Conservation (phyloP, 1,139 yeast genomes). For the Blastobotrys apis region DNA sequence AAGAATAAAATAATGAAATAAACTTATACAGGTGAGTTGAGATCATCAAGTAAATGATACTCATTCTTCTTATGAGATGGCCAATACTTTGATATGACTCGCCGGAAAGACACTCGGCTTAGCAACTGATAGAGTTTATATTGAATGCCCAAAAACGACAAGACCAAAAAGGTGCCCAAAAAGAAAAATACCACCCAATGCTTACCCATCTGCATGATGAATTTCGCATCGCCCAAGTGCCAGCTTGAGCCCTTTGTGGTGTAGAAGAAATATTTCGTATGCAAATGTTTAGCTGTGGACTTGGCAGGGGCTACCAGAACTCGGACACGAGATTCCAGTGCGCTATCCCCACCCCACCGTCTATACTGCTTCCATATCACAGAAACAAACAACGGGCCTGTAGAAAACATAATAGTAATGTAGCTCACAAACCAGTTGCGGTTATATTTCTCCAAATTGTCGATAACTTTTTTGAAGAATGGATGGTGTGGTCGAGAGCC, state of each 20-base stretch:
- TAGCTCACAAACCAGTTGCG: slow-evolving; percentile 56
- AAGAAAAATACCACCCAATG: slow-evolving; percentile 67
- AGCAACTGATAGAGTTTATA: slow-evolving; percentile 38
- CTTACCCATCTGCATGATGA: slow-evolving; percentile 62
- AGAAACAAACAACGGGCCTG: slow-evolving; percentile 85
- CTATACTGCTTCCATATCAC: slow-evolving; percentile 85
- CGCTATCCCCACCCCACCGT: slow-evolving; percentile 48
- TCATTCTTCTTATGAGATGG: too few relatives aligned
- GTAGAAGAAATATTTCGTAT: slow-evolving; percentile 55
- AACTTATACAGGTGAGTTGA: too few relatives aligned
- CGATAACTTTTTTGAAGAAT: slow-evolving; percentile 68
- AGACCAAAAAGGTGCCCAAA: slow-evolving; percentile 59
- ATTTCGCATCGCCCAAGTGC: slow-evolving; percentile 81
- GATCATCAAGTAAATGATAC: too few relatives aligned
- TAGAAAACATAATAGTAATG: slow-evolving; percentile 86
- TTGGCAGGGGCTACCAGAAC: slow-evolving; percentile 70
- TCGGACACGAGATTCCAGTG: slow-evolving; percentile 4
- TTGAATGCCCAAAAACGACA: slow-evolving; percentile 53
- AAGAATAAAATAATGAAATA: too few relatives aligned
- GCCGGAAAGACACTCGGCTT: slow-evolving; percentile 2
- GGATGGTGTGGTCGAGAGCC: slow-evolving; percentile 86
- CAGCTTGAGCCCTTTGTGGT: slow-evolving; percentile 80
- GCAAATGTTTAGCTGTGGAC: slow-evolving; percentile 44
- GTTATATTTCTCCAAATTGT: slow-evolving; percentile 53
- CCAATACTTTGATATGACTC: too few relatives aligned